These are phyloP conservation scores for Centella asiatica DNA, from an alignment of 129 eudicot genomes.

Conservation along the genomic window DNA sequence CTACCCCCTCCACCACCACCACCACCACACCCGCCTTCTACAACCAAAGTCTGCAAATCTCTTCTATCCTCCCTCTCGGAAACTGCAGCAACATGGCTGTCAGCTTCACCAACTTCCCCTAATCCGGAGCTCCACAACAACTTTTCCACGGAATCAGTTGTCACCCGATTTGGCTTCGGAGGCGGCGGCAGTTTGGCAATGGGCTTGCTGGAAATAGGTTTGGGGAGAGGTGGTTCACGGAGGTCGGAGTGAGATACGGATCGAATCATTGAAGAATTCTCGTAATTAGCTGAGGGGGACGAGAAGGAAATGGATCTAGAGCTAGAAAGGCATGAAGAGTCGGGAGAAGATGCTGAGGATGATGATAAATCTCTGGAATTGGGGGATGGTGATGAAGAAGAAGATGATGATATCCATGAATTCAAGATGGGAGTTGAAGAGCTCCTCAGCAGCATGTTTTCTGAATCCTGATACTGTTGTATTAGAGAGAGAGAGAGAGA, in stretches of 20 bases:
- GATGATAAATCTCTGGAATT: background rate
- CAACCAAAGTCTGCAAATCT: background rate
- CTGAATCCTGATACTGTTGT: background rate
- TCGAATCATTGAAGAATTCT: slow-evolving; percentile 4
- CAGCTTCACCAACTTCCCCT: background rate
- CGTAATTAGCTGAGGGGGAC: background rate
- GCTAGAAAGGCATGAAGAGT: background rate
- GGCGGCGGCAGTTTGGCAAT: background rate
- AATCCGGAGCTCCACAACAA: background rate
- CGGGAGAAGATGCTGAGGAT: background rate
- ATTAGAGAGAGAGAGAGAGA: background rate
- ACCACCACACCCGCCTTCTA: background rate
- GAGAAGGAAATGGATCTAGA: slow-evolving; percentile 1
- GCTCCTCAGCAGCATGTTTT: slow-evolving; percentile 5
- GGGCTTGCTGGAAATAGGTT: no score
- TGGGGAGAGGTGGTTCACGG: background rate
- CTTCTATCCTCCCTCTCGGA: background rate
- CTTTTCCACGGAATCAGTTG: background rate
- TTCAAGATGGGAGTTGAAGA: background rate
- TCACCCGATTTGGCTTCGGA: background rate
- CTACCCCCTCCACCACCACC: background rate
- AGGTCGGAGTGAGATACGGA: background rate
- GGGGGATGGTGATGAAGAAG: background rate
- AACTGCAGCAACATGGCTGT: background rate
- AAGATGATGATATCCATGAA: background rate